Conservation (phyloP, 2,329 filamentous ascomycete species). For the Paracamarosporium sp. region DNA sequence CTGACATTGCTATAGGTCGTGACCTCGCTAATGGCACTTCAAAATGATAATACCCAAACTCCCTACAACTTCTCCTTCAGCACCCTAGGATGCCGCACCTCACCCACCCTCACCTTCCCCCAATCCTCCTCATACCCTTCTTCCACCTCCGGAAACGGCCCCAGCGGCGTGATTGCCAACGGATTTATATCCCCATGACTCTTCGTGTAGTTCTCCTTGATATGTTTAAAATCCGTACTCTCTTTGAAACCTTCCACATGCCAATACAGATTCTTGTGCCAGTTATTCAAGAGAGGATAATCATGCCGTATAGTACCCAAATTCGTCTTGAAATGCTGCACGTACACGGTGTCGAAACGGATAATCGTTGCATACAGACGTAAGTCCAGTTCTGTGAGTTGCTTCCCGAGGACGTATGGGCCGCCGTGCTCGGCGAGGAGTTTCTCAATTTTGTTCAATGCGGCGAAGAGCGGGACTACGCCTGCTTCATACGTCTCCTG, state of each 20-base stretch:
- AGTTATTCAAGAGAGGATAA: slow-evolving; percentile 67
- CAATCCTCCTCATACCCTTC: slow-evolving; percentile 58
- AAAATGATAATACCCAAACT: too few species aligned
- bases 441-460: slow-evolving; percentile 65
- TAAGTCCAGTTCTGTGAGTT: slow-evolving; percentile 67
- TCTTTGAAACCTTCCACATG: slow-evolving; percentile 61
- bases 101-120: slow-evolving; percentile 55
- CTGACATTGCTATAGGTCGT: too few species aligned
- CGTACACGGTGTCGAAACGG: slow-evolving; percentile 67
- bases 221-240: slow-evolving; percentile 70
- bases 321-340: slow-evolving; percentile 73
- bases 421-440: slow-evolving; percentile 55
- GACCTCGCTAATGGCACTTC: too few species aligned
- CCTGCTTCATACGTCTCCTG: slow-evolving; percentile 64
- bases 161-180: slow-evolving; percentile 66
- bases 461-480: slow-evolving; percentile 63
- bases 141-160: slow-evolving; percentile 66
- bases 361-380: slow-evolving; percentile 64
- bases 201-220: slow-evolving; percentile 70
- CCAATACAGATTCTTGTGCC: slow-evolving; percentile 67
- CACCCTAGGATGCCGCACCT: slow-evolving; percentile 52
- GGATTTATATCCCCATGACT: slow-evolving; percentile 67
- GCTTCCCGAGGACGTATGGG: slow-evolving; percentile 62
- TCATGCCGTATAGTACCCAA: slow-evolving; percentile 65
- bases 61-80: slow-evolving; percentile 37